phyloP scores from a whole-genome alignment of 2,329 filamentous ascomycete species.

The Paraconiothyrium brasiliense region DNA sequence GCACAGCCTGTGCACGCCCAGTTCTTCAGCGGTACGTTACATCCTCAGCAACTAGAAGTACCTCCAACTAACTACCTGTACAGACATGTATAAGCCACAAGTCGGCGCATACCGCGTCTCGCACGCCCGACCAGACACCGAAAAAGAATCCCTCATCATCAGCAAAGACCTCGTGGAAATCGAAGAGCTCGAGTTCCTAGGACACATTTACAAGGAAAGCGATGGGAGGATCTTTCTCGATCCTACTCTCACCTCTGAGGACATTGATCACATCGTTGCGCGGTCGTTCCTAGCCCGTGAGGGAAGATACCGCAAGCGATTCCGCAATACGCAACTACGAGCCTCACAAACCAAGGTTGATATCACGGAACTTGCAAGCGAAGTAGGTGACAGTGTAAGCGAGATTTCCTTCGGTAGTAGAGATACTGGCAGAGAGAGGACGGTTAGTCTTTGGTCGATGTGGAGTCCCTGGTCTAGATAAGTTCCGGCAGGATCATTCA shows the following conservation, averaged over 20 bases:
- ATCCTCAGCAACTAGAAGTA: no score
- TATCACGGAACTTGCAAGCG: conserved; percentile 8
- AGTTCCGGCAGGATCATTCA: background rate
- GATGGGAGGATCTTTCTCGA: conserved; percentile 12
- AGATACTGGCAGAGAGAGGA: background rate
- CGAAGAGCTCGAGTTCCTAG: conserved; percentile 15
- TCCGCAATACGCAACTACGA: conserved; percentile 9
- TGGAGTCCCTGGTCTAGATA: conserved; percentile 13
- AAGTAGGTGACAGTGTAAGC: conserved; percentile 10
- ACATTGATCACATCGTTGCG: conserved; percentile 18
- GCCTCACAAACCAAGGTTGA: conserved; percentile 5
- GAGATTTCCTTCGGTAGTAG: conserved; percentile 1
- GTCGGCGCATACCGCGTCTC: conserved; percentile 5
- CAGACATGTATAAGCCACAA: conserved; percentile 20
- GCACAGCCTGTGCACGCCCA: conserved; percentile 18
- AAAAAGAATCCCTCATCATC: conserved; percentile 20
- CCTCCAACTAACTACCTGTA: background rate
- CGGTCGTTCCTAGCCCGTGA: conserved; percentile 15
- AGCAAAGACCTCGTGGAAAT: conserved; percentile 18
- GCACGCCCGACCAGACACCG: conserved; percentile 1
- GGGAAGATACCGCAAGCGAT: conserved; percentile 13
- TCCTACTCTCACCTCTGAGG: conserved; percentile 13
- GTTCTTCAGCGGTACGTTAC: conserved; percentile 17
- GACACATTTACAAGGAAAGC: conserved; percentile 13
- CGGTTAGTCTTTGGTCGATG: conserved; percentile 12